phyloP scores from a whole-genome alignment of 805 yeast species.

The Pichia membranifaciens region DNA sequence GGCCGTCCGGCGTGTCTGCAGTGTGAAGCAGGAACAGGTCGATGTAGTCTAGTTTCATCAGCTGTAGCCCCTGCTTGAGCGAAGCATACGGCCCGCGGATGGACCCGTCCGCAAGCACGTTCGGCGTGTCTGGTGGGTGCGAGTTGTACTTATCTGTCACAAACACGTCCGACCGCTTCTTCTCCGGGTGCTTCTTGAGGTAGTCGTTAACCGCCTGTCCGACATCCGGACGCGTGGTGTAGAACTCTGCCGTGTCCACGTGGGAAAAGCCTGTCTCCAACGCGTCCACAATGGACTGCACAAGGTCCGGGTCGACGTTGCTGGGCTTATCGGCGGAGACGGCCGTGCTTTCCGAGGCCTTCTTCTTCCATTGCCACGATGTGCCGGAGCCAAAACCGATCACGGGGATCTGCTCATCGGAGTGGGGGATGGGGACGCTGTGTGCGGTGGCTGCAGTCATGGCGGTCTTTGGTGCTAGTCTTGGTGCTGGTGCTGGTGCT shows the following conservation, averaged over 20 bases:
- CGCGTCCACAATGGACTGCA: conserved; percentile 41
- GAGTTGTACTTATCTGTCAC: conserved; percentile 54
- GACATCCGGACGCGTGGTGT: conserved; percentile 53
- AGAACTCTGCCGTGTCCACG: conserved; percentile 60
- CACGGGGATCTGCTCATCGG: conserved; percentile 19
- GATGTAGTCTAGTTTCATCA: conserved; percentile 45
- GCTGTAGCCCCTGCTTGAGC: conserved; percentile 39
- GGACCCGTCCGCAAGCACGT: conserved; percentile 19
- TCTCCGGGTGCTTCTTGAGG: conserved; percentile 23
- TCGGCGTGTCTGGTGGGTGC: neutral
- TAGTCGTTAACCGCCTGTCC: conserved; percentile 46
- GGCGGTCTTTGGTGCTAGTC: too few relatives aligned
- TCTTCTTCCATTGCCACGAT: conserved; percentile 42
- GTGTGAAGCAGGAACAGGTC: conserved; percentile 59
- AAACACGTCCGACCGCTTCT: conserved; percentile 41
- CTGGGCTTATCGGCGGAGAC: conserved; percentile 14
- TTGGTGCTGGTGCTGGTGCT: too few relatives aligned
- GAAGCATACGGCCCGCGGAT: conserved; percentile 41
- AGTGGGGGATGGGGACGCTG: conserved; percentile 23
- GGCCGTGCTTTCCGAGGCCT: conserved; percentile 18
- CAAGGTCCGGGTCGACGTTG: conserved; percentile 32
- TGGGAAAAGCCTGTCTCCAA: conserved; percentile 49
- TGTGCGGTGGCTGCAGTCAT: neutral
- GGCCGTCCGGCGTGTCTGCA: conserved; percentile 39
- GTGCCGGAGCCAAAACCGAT: conserved; percentile 51